phyloP scores from a whole-genome alignment of 495 filamentous ascomycete species.

The Aspergillus hancockii region DNA sequence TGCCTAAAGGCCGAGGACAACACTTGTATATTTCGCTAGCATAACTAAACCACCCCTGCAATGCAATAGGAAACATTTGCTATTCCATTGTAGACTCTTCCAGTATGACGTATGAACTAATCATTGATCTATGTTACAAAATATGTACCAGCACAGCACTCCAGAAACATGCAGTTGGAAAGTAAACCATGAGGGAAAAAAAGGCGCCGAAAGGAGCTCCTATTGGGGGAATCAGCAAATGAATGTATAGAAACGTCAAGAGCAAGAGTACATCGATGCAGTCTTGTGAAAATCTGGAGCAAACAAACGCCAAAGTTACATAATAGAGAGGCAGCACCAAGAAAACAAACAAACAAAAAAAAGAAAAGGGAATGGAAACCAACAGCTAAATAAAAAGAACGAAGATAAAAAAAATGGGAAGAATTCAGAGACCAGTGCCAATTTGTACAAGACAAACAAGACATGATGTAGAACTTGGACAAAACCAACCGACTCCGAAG shows the following conservation, averaged over 20 bases:
- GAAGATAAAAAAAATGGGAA: conserved; percentile 7
- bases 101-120: conserved; percentile 4
- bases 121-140: conserved; percentile 14
- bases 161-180: conserved; percentile 6
- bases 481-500: conserved; percentile 25
- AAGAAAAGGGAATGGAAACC: conserved; percentile 12
- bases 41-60: not conserved
- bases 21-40: not conserved
- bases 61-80: conserved; percentile 4
- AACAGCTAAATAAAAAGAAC: conserved; percentile 2
- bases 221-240: conserved; percentile 16
- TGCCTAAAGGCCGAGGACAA: not conserved
- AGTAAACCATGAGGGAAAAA: conserved; percentile 3
- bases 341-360: conserved; percentile 5
- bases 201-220: conserved; percentile 17
- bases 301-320: conserved; percentile 5
- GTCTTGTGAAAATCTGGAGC: conserved; percentile 11
- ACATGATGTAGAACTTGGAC: conserved; percentile 9
- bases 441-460: conserved; percentile 22
- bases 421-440: conserved; percentile 1
- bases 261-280: conserved; percentile 18
- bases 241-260: conserved; percentile 9
- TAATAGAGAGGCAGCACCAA: not conserved
- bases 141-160: conserved; percentile 12
- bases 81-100: conserved; percentile 2